A percentile compares a stretch with the other conserved stretches of the same genome.
Conservation (phyloP, 805 yeast genomes). For the Sporopachydermia lactativora region DNA sequence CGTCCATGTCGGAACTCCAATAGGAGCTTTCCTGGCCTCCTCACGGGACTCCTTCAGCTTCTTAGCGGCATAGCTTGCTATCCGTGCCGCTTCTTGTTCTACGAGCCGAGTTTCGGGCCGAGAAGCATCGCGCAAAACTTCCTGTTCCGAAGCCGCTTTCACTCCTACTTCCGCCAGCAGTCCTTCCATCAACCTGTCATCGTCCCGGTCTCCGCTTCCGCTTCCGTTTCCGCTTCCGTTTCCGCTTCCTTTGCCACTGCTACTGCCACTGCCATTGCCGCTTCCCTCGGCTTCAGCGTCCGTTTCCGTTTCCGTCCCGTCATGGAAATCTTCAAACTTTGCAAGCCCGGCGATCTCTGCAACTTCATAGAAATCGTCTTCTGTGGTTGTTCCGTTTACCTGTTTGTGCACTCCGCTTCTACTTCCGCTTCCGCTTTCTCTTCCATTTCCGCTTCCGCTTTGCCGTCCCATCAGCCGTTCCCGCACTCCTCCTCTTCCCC, state of each 20-base stretch:
- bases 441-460: constrained; percentile 8
- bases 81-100: constrained; percentile 46
- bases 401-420: constrained; percentile 9
- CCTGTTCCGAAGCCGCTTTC: constrained; percentile 68
- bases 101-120: constrained; percentile 39
- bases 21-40: constrained; percentile 27
- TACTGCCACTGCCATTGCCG: too few relatives aligned
- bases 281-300: constrained; percentile 11
- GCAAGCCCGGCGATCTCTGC: constrained; percentile 60
- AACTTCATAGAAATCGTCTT: constrained; percentile 57
- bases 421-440: constrained; percentile 10
- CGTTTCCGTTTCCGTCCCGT: constrained; percentile 5
- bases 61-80: constrained; percentile 49
- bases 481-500: constrained; percentile 15
- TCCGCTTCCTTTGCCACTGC: too few relatives aligned
- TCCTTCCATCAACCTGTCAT: constrained; percentile 58
- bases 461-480: constrained; percentile 16
- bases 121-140: constrained; percentile 46
- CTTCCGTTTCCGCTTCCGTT: constrained; percentile 4
- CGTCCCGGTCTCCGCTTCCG: constrained; percentile 29
- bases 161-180: constrained; percentile 59
- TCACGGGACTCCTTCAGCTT: constrained; percentile 45
- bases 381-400: constrained; percentile 23
- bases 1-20: constrained; percentile 94
- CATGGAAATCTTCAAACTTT: constrained; percentile 45